phyloP scores from a whole-genome alignment of 139 green algal species.

The Parachlorella kessleri region DNA sequence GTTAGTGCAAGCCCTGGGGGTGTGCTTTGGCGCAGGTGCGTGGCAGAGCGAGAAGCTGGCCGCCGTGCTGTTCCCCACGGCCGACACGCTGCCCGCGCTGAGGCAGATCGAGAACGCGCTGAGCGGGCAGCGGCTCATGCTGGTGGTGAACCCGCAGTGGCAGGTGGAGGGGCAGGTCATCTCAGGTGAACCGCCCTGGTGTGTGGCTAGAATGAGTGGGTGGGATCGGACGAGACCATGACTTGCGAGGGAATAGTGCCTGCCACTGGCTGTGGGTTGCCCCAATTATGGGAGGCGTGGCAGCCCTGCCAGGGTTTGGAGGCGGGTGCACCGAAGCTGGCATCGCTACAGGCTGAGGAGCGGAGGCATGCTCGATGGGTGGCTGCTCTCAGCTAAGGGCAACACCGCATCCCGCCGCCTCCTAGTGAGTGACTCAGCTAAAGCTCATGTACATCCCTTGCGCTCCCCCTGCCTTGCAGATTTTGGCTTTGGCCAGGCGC shows the following conservation, averaged over 20 bases:
- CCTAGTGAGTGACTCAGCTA: too few species aligned
- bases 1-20: too few species aligned
- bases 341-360: too few species aligned
- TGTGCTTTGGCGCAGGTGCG: too few species aligned
- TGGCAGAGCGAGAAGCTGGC: slow-evolving; percentile 57
- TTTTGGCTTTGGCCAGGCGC: slow-evolving; percentile 66
- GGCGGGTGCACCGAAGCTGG: too few species aligned
- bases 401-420: too few species aligned
- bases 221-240: not conserved
- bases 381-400: too few species aligned
- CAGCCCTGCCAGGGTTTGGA: not conserved
- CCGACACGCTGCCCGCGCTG: slow-evolving; percentile 43
- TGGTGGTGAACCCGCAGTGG: slow-evolving; percentile 90
- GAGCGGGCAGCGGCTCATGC: slow-evolving; percentile 45
- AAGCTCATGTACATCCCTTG: too few species aligned
- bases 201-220: slow-evolving; percentile 5
- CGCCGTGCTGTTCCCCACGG: slow-evolving; percentile 55
- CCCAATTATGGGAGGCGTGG: not conserved
- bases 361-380: too few species aligned
- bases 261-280: not conserved
- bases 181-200: slow-evolving; percentile 27
- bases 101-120: slow-evolving; percentile 39
- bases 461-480: slow-evolving; percentile 33
- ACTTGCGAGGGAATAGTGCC: not conserved
- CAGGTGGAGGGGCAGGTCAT: slow-evolving; percentile 56